These are phyloP conservation scores for Cadophora sp. DNA, from an alignment of 2,329 filamentous ascomycete genomes.

Conservation along the genomic window DNA sequence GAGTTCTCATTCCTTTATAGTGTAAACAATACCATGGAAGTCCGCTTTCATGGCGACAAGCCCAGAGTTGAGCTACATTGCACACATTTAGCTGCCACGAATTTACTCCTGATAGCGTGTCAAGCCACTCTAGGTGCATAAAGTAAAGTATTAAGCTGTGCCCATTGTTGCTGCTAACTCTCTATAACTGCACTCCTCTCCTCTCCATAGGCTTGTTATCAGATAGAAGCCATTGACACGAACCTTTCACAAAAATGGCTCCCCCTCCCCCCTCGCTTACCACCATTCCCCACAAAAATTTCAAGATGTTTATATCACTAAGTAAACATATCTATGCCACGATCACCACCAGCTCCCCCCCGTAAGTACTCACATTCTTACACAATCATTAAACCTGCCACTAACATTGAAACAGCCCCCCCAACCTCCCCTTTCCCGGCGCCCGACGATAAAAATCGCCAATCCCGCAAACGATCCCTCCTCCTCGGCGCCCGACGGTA, in stretches of 20 bases:
- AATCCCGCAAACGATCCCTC: not conserved
- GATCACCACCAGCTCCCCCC: not conserved
- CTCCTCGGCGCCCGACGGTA: not conserved
- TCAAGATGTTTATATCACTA: not conserved
- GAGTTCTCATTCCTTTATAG: too few relatives aligned
- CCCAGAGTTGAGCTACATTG: not conserved
- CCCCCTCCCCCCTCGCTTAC: not conserved
- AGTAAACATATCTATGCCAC: not conserved
- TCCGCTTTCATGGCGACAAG: not conserved
- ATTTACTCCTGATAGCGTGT: not conserved
- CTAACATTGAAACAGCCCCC: not conserved
- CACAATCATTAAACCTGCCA: not conserved
- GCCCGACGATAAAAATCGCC: too few relatives aligned
- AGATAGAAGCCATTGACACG: not conserved
- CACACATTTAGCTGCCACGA: slow-evolving; percentile 14
- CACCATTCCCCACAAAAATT: not conserved
- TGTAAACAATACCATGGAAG: too few relatives aligned
- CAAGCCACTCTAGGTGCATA: slow-evolving; percentile 14
- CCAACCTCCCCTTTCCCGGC: too few relatives aligned
- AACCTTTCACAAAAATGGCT: not conserved
- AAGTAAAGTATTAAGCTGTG: not conserved
- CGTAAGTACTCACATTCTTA: not conserved
- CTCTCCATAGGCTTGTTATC: not conserved
- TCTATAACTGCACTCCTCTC: not conserved
- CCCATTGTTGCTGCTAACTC: not conserved